Base-by-base conservation (phyloP, 352 stramenopile genomes). In the Phytophthora agathidicida region DNA sequence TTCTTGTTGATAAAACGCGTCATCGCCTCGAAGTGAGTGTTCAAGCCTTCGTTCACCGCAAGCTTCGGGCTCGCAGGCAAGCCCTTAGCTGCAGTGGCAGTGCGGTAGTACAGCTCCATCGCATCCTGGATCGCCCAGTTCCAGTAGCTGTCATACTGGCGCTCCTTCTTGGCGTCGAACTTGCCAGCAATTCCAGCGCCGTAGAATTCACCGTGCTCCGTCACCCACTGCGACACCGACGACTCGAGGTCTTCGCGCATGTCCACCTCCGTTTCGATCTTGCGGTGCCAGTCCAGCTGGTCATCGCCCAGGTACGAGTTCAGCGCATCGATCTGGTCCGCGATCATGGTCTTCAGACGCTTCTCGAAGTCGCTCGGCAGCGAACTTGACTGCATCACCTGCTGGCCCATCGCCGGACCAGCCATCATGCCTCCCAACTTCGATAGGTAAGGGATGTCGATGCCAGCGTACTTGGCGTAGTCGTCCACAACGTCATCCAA, bases 81-180 rank as follows among this genome's bases (percentile, higher is more conserved):
- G n/a, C 30, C 27, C 46, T 55, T 54, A 5, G 60, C 26, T 14
- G 53, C 51, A n/a, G 60, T 38, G 7, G 74, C 49, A 7, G 70
- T 77, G 24, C 65, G 63, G 50, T 70, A 78, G 63, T 82, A 83
- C 33, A 85, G 39, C 48, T 86, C 75, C 23, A 86, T 56, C 14
- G 68, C 59, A 47, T 88, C 80, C 51, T 88, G 77, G 27, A 86
- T 56, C 9, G 72, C 77, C 80, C 77, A 90, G 74, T 88, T 88
- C 77, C 80, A 90, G 62, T 73, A 86, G 45, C 75, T 87, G 61
- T 87, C 75, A 60, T 87, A 90, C 31, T 71, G 59, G 8, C 77
- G 73, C 27, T 87, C 75, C 65, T 86, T 88, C 24, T 77, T 73
- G 26, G 62, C 60, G 36, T 90, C 78, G 28, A 88, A 88, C 61